Conservation (phyloP, 176 grass and related monocot species). For the Pharus latifolius region DNA sequence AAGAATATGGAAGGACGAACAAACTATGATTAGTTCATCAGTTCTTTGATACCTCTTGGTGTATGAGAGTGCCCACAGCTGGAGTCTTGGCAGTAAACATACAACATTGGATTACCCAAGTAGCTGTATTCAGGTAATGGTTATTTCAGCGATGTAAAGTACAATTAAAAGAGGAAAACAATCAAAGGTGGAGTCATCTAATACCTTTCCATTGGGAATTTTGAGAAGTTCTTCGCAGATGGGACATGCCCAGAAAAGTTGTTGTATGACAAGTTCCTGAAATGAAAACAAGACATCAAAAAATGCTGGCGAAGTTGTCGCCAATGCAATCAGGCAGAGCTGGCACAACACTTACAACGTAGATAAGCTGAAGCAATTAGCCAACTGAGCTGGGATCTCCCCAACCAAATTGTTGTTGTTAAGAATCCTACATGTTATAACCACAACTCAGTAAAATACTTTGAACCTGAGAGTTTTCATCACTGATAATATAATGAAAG, state of each 20-base stretch:
- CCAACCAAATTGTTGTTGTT: conserved; percentile 87
- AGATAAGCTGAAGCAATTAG: conserved; percentile 89
- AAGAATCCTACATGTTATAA: conserved; percentile 58
- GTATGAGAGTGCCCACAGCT: conserved; percentile 36
- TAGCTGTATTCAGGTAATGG: conserved; percentile 49
- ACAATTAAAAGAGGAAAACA: not conserved
- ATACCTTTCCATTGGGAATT: conserved; percentile 82
- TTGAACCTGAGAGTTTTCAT: not conserved
- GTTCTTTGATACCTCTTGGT: conserved; percentile 53
- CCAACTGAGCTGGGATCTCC: conserved; percentile 74
- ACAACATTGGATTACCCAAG: conserved; percentile 66
- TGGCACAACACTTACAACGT: conserved; percentile 54
- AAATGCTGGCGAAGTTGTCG: not conserved
- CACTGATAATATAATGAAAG: conserved; percentile 3
- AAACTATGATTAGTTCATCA: not conserved
- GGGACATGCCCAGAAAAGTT: conserved; percentile 82
- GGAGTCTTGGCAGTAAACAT: conserved; percentile 46
- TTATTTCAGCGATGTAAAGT: not conserved
- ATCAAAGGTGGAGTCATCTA: not conserved
- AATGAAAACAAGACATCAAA: conserved; percentile 10
- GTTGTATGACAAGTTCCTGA: conserved; percentile 93
- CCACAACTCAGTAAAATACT: not conserved
- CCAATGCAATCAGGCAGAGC: not conserved
- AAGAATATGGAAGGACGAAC: not conserved
- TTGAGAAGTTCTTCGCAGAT: conserved; percentile 70